These are phyloP conservation scores for Annulohypoxylon stygium DNA, from an alignment of 495 filamentous ascomycete species.

Conservation along the genomic window DNA sequence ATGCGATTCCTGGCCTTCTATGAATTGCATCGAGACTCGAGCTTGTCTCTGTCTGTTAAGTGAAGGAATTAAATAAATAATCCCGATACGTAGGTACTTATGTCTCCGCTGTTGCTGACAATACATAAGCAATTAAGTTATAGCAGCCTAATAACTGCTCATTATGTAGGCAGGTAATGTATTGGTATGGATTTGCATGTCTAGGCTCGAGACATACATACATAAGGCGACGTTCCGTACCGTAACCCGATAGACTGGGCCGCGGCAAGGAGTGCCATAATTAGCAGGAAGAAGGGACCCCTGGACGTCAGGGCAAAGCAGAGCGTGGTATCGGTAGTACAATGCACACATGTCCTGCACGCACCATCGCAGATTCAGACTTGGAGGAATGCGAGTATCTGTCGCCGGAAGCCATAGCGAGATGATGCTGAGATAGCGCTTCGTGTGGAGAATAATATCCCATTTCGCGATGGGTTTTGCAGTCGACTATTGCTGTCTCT, in stretches of 20 bases:
- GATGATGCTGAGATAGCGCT: not conserved
- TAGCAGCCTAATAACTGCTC: constrained; percentile 14
- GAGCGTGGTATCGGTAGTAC: constrained; percentile 30
- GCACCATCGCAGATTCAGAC: constrained; percentile 12
- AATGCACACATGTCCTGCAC: constrained; percentile 25
- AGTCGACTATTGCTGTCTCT: constrained; percentile 3
- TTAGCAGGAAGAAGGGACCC: constrained; percentile 43
- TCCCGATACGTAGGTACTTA: not conserved
- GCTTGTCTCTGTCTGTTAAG: not conserved
- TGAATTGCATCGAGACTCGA: not conserved
- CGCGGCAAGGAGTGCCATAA: constrained; percentile 50
- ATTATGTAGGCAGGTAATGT: constrained; percentile 12
- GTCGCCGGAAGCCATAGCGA: not conserved
- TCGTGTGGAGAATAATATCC: not conserved
- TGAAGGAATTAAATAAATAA: constrained; percentile 2
- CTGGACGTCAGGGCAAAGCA: constrained; percentile 24
- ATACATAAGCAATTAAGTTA: constrained; percentile 15
- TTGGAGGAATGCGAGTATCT: not conserved
- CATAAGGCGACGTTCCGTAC: constrained; percentile 39
- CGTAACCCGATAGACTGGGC: constrained; percentile 49
- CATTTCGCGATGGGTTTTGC: not conserved
- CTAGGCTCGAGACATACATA: constrained; percentile 36
- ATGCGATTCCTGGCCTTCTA: constrained; percentile 10
- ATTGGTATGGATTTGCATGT: not conserved
- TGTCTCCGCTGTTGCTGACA: constrained; percentile 13